Evolutionary conservation across 148 eudicot genomes (phyloP), one percentile per base, ranked within the genome.

Genomic region (Silene uniflora): DNA sequence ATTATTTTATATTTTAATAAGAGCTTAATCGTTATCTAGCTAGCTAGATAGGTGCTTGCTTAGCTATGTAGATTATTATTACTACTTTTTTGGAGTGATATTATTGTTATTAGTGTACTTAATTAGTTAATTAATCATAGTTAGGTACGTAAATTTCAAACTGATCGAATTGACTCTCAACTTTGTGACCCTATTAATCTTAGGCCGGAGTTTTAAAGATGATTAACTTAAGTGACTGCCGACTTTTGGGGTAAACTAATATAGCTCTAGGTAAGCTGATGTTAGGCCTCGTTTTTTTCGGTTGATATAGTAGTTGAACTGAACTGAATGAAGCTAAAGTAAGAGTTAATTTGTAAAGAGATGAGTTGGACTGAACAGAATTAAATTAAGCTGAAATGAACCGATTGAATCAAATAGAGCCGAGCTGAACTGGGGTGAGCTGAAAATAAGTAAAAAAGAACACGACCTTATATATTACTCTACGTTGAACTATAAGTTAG

Each of bases 151-250:
- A 49, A 22, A 52, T 71, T 24, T n/a, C 17, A 9, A 71, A 24
- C 6, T 71, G 62, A n/a, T n/a, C n/a, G n/a, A 71, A 23, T 52
- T 71, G 73, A 71, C 61, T 71, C 1, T 19, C 44, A 71, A 52
- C 62, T 71, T 71, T 71, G 17, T 52, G 35, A 3, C 22, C 7
- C 55, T 35, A 54, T 54, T 71, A 71, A 46, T 46, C 58, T 42
- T 67, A 7, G 22, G 22, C 1, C 22, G 25, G 25, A 22, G 29
- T 22, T 61, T 22, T 61, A 61, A 23, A 61, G 2, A 10, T 5
- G 29, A 27, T 65, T 66, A 66, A 66, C 72, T 10, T 69, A 69
- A 21, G 4, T 44, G 72, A 47, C 17, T 46, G 72, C 72, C 29
- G 16, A 14, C 73, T 70, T 70, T 71, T 52, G 1, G 61, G 11